These are phyloP conservation scores for Plasmodium chabaudi DNA, from an alignment of 169 alveolate species.

Conservation along the genomic window DNA sequence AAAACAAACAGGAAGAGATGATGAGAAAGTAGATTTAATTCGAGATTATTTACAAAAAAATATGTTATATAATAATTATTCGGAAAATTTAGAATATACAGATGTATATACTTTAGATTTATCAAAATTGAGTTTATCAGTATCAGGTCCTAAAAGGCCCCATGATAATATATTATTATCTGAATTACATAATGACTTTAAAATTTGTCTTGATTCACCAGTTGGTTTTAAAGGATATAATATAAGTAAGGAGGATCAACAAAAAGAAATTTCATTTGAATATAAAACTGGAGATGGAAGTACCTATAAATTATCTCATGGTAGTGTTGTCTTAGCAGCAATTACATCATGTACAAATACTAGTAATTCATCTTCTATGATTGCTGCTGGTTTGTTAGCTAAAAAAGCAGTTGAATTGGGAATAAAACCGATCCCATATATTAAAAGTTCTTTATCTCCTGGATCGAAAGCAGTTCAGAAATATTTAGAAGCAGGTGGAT, in stretches of 20 bases:
- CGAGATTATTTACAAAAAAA: slow-evolving; percentile 88
- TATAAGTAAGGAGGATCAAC: slow-evolving; percentile 74
- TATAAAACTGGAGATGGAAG: slow-evolving; percentile 81
- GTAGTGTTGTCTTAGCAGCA: slow-evolving; percentile 96
- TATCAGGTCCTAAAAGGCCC: slow-evolving; percentile 98
- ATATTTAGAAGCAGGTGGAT: slow-evolving; percentile 88
- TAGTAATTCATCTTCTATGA: slow-evolving; percentile 96
- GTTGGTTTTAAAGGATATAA: slow-evolving; percentile 91
- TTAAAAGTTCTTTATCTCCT: slow-evolving; percentile 96
- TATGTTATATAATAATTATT: slow-evolving; percentile 63
- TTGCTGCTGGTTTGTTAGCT: slow-evolving; percentile 97
- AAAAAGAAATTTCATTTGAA: slow-evolving; percentile 69
- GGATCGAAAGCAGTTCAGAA: slow-evolving; percentile 90
- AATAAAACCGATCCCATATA: slow-evolving; percentile 92
- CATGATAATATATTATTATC: slow-evolving; percentile 94
- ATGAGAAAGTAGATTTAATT: slow-evolving; percentile 87
- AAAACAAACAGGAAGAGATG: slow-evolving; percentile 92
- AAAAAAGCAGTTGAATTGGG: slow-evolving; percentile 95
- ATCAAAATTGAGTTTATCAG: slow-evolving; percentile 92
- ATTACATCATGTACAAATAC: slow-evolving; percentile 98
- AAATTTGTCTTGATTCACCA: slow-evolving; percentile 81
- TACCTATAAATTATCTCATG: slow-evolving; percentile 89
- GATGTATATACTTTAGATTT: slow-evolving; percentile 91
- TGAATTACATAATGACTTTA: slow-evolving; percentile 91
- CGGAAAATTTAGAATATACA: slow-evolving; percentile 81